Evolutionary conservation across 1,284 basidiomycete species (phyloP).

Genomic region (Tilletia walkeri): DNA sequence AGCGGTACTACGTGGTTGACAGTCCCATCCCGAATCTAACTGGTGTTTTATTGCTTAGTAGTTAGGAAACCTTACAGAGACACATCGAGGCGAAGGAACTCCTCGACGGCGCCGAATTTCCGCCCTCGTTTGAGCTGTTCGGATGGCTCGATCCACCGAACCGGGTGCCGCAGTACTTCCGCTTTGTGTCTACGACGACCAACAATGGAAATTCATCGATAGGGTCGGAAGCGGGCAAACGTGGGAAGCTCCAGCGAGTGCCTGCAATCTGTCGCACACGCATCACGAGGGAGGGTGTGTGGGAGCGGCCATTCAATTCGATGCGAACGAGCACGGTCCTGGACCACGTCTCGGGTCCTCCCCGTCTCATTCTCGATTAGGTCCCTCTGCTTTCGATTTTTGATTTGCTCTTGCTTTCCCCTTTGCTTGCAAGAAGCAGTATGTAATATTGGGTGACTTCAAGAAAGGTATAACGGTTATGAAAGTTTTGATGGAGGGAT

Average conservation of each 20-base stretch:
- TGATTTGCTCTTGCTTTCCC: neutral
- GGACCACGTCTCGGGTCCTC: neutral
- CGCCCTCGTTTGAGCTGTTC: too few relatives aligned
- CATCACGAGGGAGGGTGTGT: conserved; percentile 3
- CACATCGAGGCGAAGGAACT: too few relatives aligned
- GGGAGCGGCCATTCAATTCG: neutral
- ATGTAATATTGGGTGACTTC: neutral
- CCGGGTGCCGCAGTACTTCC: neutral
- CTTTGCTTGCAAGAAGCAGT: neutral
- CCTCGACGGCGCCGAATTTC: too few relatives aligned
- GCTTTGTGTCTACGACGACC: neutral
- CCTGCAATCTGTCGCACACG: neutral
- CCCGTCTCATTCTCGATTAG: neutral
- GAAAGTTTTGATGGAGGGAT: too few relatives aligned
- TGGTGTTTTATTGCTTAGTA: too few relatives aligned
- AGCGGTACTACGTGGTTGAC: too few relatives aligned
- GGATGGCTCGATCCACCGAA: too few relatives aligned
- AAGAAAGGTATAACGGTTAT: too few relatives aligned
- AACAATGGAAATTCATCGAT: neutral
- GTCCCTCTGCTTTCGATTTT: too few relatives aligned
- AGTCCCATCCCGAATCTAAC: too few relatives aligned
- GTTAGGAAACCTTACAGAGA: too few relatives aligned
- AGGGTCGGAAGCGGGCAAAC: neutral
- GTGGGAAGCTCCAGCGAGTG: neutral
- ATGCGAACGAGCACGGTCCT: neutral